phyloP scores from a whole-genome alignment of 768 basidiomycete species.

The Naganishia vaughanmartiniae region DNA sequence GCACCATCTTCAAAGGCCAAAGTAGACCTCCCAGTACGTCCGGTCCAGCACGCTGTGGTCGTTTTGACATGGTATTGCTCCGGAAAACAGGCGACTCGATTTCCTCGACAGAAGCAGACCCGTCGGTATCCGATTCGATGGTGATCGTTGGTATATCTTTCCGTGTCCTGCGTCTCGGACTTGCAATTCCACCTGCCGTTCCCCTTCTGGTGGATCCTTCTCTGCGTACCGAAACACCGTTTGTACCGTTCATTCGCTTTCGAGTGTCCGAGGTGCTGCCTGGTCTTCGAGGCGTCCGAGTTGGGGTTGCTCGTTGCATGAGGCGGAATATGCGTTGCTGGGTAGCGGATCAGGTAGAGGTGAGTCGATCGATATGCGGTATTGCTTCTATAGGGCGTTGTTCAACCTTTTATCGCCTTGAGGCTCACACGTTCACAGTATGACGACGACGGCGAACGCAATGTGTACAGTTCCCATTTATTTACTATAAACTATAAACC shows the following conservation, averaged over 20 bases:
- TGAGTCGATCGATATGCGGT: neutral
- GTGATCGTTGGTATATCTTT: slow-evolving; percentile 3
- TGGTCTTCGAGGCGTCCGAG: slow-evolving; percentile 7
- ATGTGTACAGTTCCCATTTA: too few relatives aligned
- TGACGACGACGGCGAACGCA: neutral
- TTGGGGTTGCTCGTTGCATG: slow-evolving; percentile 8
- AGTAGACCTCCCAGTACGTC: neutral
- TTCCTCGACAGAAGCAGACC: slow-evolving; percentile 10
- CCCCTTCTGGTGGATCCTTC: neutral
- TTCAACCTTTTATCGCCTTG: too few relatives aligned
- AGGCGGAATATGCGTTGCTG: neutral
- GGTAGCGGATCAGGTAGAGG: neutral
- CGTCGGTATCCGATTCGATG: slow-evolving; percentile 13
- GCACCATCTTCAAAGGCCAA: slow-evolving; percentile 1
- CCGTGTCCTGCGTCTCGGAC: neutral
- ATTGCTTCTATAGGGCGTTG: too few relatives aligned
- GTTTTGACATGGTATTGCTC: neutral
- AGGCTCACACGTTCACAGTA: neutral
- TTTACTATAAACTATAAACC: neutral
- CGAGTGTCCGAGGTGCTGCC: slow-evolving; percentile 2
- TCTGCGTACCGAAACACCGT: neutral
- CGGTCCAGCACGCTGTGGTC: neutral
- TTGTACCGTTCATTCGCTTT: neutral
- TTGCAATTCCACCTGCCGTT: neutral
- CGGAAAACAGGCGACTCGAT: slow-evolving; percentile 16